These are phyloP conservation scores for Dissophora ornata DNA, from an alignment of 192 early-diverging fungal genomes.

Conservation along the genomic window DNA sequence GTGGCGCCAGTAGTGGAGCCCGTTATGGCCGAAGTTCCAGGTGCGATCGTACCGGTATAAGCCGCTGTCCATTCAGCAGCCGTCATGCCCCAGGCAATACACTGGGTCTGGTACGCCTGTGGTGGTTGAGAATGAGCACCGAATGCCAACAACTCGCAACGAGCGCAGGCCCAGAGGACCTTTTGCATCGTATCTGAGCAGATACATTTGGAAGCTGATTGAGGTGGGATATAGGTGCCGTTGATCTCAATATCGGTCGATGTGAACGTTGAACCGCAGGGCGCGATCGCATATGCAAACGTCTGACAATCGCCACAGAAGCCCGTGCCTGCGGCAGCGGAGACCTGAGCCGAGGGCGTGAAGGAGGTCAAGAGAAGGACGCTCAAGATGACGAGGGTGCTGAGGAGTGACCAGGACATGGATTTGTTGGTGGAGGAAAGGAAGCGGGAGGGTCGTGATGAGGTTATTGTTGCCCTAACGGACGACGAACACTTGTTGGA, in stretches of 20 bases:
- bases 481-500: slow-evolving; percentile 2
- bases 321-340: slow-evolving; percentile 11
- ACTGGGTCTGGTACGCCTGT: slow-evolving; percentile 14
- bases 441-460: not conserved
- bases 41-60: slow-evolving; percentile 33
- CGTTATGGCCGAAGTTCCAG: slow-evolving; percentile 16
- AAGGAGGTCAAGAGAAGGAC: slow-evolving; percentile 10
- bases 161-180: slow-evolving; percentile 41
- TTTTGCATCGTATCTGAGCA: slow-evolving; percentile 26
- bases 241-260: slow-evolving; percentile 16
- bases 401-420: slow-evolving; percentile 9
- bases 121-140: slow-evolving; percentile 10
- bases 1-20: not conserved
- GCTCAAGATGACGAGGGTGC: not conserved
- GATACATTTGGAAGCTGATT: slow-evolving; percentile 26
- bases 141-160: slow-evolving; percentile 4
- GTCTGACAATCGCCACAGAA: slow-evolving; percentile 52
- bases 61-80: slow-evolving; percentile 1
- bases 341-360: slow-evolving; percentile 1
- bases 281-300: slow-evolving; percentile 18
- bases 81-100: slow-evolving; percentile 11
- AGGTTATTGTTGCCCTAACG: not conserved
- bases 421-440: not conserved
- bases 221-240: slow-evolving; percentile 25
- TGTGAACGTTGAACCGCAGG: slow-evolving; percentile 31